phyloP scores from a whole-genome alignment of 805 yeast genomes.

The Lachancea sp. region DNA sequence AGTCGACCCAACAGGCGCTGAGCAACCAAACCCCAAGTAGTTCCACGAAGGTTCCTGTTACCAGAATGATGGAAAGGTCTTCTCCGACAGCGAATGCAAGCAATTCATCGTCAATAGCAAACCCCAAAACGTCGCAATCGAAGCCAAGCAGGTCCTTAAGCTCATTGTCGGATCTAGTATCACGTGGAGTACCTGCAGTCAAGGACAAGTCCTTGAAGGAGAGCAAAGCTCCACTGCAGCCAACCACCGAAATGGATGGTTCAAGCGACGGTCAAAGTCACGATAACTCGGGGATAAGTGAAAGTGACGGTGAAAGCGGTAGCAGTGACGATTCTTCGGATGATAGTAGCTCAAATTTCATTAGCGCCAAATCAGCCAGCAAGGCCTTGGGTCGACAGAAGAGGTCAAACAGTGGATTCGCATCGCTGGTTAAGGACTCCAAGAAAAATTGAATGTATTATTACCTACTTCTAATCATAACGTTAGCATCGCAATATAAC shows the following conservation, averaged over 20 bases:
- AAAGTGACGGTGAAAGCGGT: slow-evolving; percentile 18
- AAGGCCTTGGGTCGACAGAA: slow-evolving; percentile 35
- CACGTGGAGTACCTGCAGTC: slow-evolving; percentile 65
- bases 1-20: slow-evolving; percentile 19
- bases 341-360: slow-evolving; percentile 29
- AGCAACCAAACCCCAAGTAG: slow-evolving; percentile 6
- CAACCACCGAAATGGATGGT: slow-evolving; percentile 8
- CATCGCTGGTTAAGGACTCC: slow-evolving; percentile 44
- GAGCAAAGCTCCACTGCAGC: slow-evolving; percentile 1
- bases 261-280: slow-evolving; percentile 15
- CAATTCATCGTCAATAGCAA: slow-evolving; percentile 3
- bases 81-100: slow-evolving; percentile 11
- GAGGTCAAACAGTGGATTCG: slow-evolving; percentile 41
- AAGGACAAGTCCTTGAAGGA: slow-evolving; percentile 37
- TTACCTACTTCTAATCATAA: neutral
- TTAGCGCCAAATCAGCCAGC: slow-evolving; percentile 42
- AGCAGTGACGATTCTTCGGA: slow-evolving; percentile 23
- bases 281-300: slow-evolving; percentile 26
- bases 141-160: slow-evolving; percentile 39
- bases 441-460: slow-evolving; percentile 22
- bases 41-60: slow-evolving; percentile 13
- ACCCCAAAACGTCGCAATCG: slow-evolving; percentile 11
- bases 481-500: neutral
- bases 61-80: slow-evolving; percentile 16
- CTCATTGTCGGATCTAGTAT: slow-evolving; percentile 52